Percentiles rank a stretch among this genome's conserved stretches.
These are phyloP conservation scores for Cinchona pubescens DNA, from an alignment of 257 asterid genomes.

Conservation along the genomic window DNA sequence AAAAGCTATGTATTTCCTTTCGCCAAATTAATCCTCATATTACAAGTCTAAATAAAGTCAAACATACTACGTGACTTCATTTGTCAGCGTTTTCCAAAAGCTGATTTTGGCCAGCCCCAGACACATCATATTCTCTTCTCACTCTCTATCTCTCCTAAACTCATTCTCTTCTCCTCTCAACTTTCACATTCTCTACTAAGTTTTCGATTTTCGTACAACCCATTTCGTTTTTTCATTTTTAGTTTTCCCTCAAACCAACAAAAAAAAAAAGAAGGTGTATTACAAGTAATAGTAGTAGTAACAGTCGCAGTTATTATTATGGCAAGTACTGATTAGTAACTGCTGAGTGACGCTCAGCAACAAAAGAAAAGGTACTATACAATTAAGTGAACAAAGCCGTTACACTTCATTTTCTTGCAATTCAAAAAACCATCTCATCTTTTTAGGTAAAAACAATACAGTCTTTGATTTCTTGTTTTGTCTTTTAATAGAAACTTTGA, in stretches of 20 bases:
- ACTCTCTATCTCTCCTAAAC: not conserved
- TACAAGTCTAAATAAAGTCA: not conserved
- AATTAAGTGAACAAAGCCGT: constrained; percentile 12
- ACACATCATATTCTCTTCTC: constrained; percentile 6
- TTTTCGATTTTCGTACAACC: not conserved
- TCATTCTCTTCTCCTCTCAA: constrained; percentile 26
- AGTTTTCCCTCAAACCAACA: not conserved
- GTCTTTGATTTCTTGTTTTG: not conserved
- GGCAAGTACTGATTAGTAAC: constrained; percentile 11
- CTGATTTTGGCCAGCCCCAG: not conserved
- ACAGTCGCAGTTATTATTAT: not conserved
- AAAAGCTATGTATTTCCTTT: no score
- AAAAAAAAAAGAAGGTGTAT: constrained; percentile 1
- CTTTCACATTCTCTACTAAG: not conserved
- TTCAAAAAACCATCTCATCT: no score
- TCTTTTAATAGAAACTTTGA: not conserved
- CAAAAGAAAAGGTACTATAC: constrained; percentile 12
- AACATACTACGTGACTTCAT: constrained; percentile 11
- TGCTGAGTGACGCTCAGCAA: constrained; percentile 17
- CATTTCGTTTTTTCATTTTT: constrained; percentile 3
- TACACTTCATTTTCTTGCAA: not conserved
- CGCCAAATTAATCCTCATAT: not conserved
- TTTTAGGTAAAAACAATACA: no score
- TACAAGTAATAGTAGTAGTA: constrained; percentile 1
- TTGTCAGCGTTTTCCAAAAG: not conserved